Evolutionary conservation across 345 rosid species (phyloP), one percentile per base, ranked within the genome.

Genomic region (Jatropha curcas): DNA sequence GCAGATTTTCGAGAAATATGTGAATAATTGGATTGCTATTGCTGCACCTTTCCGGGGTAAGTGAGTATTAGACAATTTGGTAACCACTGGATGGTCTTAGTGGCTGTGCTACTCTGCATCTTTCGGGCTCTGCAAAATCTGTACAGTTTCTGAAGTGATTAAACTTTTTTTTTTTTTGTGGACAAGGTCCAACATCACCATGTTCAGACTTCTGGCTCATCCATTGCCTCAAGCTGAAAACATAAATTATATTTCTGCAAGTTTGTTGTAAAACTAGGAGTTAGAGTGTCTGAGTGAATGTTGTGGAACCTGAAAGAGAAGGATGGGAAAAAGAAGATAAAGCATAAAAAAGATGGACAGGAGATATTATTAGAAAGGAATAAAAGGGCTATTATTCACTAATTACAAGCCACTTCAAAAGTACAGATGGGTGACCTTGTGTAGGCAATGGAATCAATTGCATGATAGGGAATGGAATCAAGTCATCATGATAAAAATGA

Each of bases 1-100:
- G 41, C 83, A 94, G 98, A 74, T 90, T 77, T 92, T 94, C 25
- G 89, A 89, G 82, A 92, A 92, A 81, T 94, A 94, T 77, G 96
- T 94, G 70, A 84, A 88, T 79, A 94, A 85, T 68, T 94, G 98
- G 98, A 88, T 94, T 78, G 95, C 98, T 24, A 90, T 94, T 82
- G 97, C 98, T 75, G 89, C 97, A 28, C 98, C 98, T 65, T 94
- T 94, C 74, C 88, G 75, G 52, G 98, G 98, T 88, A 71, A 77
- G 82, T 76, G 73, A 46, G 55, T 64, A 37, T 65, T 60, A 33
- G 57, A 22, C 16, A 60, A 61, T 17, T 71, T 45, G 66, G 51
- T 6, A 31, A 22, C 2, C 52, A 73, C 4, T 46, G 13, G 43
- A 62, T 27, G 24, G 34, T 16, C 25, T 39, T 24, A 50, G 41